These are phyloP conservation scores for Colletotrichum horii DNA, from an alignment of 2,329 filamentous ascomycete species.

Conservation along the genomic window DNA sequence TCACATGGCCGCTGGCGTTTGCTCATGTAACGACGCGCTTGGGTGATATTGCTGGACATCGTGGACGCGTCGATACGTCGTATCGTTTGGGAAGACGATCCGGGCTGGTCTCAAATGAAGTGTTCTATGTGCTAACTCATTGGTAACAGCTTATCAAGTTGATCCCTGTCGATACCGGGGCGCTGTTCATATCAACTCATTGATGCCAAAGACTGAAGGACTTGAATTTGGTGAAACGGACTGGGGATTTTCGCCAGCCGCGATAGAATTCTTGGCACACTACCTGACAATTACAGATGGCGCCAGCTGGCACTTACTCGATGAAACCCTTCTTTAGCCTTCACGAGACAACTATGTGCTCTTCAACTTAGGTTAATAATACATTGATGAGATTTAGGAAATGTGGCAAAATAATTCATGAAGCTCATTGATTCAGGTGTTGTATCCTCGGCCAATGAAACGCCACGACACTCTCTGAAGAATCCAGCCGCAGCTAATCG, in stretches of 20 bases:
- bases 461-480: constrained; percentile 50
- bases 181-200: background rate
- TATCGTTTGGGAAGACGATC: background rate
- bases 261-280: background rate
- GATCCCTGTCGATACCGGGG: no score
- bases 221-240: background rate
- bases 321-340: background rate
- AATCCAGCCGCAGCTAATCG: constrained; percentile 56
- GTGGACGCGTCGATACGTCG: background rate
- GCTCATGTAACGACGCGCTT: constrained; percentile 25
- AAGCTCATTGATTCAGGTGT: background rate
- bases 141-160: no score
- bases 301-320: background rate
- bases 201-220: background rate
- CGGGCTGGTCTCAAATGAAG: background rate
- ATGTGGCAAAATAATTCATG: background rate
- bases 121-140: background rate
- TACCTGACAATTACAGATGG: background rate
- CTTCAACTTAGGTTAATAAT: background rate
- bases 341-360: background rate
- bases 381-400: background rate
- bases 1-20: constrained; percentile 44
- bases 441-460: constrained; percentile 22
- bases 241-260: background rate
- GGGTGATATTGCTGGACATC: background rate